phyloP scores from a whole-genome alignment of 2,329 filamentous ascomycete genomes.

The Scedosporium minutisporum region DNA sequence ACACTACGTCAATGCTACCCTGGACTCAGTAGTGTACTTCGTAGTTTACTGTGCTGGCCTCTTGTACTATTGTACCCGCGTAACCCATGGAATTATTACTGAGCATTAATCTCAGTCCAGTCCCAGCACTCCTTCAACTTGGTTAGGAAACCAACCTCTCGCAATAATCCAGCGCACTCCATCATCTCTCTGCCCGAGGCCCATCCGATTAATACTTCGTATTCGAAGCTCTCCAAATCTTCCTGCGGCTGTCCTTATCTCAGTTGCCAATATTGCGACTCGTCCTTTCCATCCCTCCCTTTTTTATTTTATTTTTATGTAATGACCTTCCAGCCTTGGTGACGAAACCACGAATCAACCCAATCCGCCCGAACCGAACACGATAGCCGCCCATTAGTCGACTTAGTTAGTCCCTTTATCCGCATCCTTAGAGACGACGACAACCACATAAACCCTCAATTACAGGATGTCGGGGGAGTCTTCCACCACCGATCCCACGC shows the following conservation, averaged over 20 bases:
- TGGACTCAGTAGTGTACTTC: not conserved
- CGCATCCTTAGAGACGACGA: not conserved
- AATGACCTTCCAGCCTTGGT: not conserved
- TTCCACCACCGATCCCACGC: slow-evolving; percentile 20
- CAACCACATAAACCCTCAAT: not conserved
- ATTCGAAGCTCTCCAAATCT: not conserved
- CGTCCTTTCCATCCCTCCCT: not conserved
- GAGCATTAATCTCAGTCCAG: not conserved
- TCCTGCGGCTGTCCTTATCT: not conserved
- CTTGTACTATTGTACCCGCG: not conserved
- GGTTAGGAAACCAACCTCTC: not conserved
- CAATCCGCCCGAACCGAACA: not conserved
- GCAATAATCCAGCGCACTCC: not conserved
- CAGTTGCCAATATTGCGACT: not conserved
- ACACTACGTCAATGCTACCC: not conserved
- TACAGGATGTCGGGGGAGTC: slow-evolving; percentile 11
- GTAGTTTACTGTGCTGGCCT: not conserved
- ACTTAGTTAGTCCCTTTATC: not conserved
- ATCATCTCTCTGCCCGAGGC: not conserved
- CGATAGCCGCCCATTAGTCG: not conserved
- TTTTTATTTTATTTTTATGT: not conserved
- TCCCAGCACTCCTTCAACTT: not conserved
- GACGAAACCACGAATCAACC: not conserved
- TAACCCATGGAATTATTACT: not conserved
- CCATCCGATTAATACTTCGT: not conserved